Evolutionary conservation across 257 asterid species (phyloP).

Genomic region (Handroanthus guayacan): DNA sequence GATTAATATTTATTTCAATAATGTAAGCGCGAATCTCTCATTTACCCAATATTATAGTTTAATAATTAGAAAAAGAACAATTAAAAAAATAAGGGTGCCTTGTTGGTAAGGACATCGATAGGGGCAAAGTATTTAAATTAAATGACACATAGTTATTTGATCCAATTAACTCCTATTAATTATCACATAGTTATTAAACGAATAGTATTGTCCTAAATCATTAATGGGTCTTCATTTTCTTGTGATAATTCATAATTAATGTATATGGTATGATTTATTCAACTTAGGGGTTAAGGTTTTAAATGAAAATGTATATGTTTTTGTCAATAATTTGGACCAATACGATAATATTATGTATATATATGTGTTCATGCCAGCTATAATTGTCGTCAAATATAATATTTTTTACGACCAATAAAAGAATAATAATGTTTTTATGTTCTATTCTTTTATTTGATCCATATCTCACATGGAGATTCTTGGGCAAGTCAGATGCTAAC

Average conservation of each 20-base stretch:
- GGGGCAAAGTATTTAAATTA: not conserved
- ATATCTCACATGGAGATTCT: not conserved
- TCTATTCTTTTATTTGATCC: no score
- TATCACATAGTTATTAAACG: no score
- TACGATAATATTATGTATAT: no score
- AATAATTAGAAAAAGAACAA: slow-evolving; percentile 5
- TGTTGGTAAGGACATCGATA: slow-evolving; percentile 30
- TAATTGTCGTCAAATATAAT: not conserved
- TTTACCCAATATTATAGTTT: not conserved
- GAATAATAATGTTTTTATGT: not conserved
- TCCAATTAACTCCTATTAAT: slow-evolving; percentile 11
- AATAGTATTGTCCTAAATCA: slow-evolving; percentile 26
- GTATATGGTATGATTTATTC: no score
- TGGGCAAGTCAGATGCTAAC: not conserved
- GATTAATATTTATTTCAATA: not conserved
- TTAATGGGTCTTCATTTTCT: not conserved
- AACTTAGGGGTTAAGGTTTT: no score
- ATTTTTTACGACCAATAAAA: not conserved
- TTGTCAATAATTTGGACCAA: not conserved
- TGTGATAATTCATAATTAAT: no score
- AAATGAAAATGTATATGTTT: not conserved
- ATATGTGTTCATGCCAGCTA: not conserved
- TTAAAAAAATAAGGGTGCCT: not conserved
- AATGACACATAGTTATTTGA: not conserved
- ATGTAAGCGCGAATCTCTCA: no score